Evolutionary conservation across 208 protist genomes (phyloP).

Genomic region (Wallacemonas sp.): DNA sequence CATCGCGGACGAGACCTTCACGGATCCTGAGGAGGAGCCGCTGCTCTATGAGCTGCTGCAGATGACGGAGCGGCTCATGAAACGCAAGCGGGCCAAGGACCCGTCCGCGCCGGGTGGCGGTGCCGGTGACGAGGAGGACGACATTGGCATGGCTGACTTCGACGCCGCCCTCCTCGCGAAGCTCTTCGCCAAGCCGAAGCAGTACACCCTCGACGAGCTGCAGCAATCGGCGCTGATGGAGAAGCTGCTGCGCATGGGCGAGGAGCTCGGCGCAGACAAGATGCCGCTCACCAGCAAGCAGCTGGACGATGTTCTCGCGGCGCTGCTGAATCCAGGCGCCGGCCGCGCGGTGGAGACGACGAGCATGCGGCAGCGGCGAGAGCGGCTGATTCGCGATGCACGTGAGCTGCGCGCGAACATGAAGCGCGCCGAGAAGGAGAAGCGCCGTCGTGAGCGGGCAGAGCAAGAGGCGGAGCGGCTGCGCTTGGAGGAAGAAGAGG

Average conservation of each 20-base stretch:
- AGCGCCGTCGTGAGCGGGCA: conserved; percentile 15
- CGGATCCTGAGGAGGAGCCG: conserved; percentile 33
- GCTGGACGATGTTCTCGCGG: conserved; percentile 43
- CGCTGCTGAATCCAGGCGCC: conserved; percentile 23
- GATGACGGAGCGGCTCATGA: conserved; percentile 22
- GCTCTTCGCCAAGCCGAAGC: conserved; percentile 32
- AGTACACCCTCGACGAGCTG: conserved; percentile 58
- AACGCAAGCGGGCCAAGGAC: conserved; percentile 23
- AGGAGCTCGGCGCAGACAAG: conserved; percentile 23
- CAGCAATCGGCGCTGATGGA: conserved; percentile 54
- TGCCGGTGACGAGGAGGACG: conserved; percentile 27
- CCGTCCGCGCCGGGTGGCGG: conserved; percentile 5
- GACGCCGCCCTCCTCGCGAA: conserved; percentile 52
- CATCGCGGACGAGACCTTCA: conserved; percentile 36
- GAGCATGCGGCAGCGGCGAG: conserved; percentile 36
- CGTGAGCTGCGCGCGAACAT: conserved; percentile 20
- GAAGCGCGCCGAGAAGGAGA: conserved; percentile 8
- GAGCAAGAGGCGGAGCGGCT: conserved; percentile 11
- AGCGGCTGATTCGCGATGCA: conserved; percentile 34
- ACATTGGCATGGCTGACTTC: conserved; percentile 28
- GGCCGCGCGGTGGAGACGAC: conserved; percentile 27
- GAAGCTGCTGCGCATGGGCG: conserved; percentile 42
- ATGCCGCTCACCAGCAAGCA: conserved; percentile 33
- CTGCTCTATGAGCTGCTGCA: conserved; percentile 59
- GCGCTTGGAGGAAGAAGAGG: conserved; percentile 1